phyloP scores from a whole-genome alignment of 2,329 filamentous ascomycete genomes.

The Beauveria sp. region DNA sequence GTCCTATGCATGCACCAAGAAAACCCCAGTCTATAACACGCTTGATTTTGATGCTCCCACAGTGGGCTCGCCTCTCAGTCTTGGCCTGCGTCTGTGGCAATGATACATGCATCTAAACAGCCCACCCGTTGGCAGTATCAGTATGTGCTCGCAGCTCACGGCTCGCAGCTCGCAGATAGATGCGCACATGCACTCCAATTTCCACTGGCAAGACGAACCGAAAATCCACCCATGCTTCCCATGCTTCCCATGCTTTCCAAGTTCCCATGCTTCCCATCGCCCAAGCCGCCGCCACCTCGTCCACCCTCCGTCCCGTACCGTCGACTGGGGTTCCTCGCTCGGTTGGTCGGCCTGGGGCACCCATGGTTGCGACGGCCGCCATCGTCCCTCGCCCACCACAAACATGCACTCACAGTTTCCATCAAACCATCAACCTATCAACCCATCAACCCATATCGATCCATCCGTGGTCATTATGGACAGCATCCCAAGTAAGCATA shows the following conservation, averaged over 20 bases:
- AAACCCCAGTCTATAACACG: background rate
- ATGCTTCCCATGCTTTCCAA: background rate
- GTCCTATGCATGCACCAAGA: background rate
- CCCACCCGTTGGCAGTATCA: too few relatives aligned
- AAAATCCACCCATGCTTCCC: background rate
- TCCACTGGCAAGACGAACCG: background rate
- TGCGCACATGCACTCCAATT: background rate
- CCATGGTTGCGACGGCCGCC: background rate
- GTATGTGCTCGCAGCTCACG: too few relatives aligned
- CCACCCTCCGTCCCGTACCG: background rate
- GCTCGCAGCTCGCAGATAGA: background rate
- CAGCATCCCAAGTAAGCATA: background rate
- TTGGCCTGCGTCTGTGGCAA: background rate
- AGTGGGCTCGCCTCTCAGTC: background rate
- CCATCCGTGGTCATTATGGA: background rate
- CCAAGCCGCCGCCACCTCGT: background rate
- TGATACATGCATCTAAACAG: too few relatives aligned
- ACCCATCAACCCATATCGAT: background rate
- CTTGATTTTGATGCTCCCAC: background rate
- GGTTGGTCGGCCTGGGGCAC: background rate
- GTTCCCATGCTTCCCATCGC: background rate
- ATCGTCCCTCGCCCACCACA: background rate
- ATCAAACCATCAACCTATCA: background rate
- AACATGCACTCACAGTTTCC: background rate
- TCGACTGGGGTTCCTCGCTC: background rate